Evolutionary conservation across 108 stramenopile species (phyloP), one percentile per base, ranked within the genome.

Genomic region (Nitzschia palea): DNA sequence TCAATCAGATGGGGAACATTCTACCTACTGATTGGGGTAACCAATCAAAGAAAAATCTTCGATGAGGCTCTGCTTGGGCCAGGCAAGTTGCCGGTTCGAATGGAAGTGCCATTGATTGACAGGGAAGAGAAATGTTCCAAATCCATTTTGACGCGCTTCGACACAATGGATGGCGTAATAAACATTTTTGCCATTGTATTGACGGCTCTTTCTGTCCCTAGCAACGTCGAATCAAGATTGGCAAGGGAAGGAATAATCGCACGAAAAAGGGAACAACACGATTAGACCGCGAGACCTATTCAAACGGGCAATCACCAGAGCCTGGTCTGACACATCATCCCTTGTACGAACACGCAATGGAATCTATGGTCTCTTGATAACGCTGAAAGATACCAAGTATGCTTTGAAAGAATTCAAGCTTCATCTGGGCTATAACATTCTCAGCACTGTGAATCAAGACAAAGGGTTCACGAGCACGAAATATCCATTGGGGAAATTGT

Each of bases 21-120:
- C 74, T 94, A 17, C 36, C 90, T n/a, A n/a, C n/a, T n/a, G 52
- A 87, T 94, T 68, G 93, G 89, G 9, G 87, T 90, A 86, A 93
- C 91, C 9, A 93, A 93, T 68, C 70, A 88, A 57, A 55, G 71
- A 47, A 90, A 95, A 45, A 57, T 95, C 15, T 50, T 95, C 29
- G 94, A 95, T 52, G 80, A 80, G 26, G 94, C 94, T 17, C 58
- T 91, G 55, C 67, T 93, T 44, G 72, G 94, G 45, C 88, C 90
- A 3, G 93, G 93, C 33, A 78, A 90, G 10, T 62, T 95, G 25
- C 90, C 91, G 53, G 93, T 94, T 18, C 87, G 89, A 37, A 81
- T 90, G 35, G 87, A 94, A 70, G 78, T 94, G 25, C 83, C 87
- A 9, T 45, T 93, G 44, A 88, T 88, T 29, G 71, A 82, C 61